A percentile compares a stretch with the other conserved stretches of the same genome.
phyloP scores from a whole-genome alignment of 2,329 filamentous ascomycete genomes.

The Monosporascus sp. region DNA sequence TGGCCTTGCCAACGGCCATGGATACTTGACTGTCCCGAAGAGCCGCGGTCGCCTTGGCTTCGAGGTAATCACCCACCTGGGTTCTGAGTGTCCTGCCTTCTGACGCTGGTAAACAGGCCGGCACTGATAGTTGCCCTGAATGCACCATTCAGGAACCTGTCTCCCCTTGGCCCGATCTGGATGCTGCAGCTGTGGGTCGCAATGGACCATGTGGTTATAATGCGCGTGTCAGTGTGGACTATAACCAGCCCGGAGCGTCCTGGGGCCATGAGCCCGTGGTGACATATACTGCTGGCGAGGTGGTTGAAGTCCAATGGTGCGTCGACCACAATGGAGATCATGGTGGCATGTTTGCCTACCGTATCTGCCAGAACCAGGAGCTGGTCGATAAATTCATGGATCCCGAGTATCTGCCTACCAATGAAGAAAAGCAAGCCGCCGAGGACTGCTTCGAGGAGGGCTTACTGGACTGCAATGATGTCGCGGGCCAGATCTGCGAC shows the following conservation, averaged over 20 bases:
- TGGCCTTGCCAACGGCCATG: constrained; percentile 31
- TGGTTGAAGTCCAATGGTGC: constrained; percentile 48
- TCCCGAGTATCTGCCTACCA: constrained; percentile 40
- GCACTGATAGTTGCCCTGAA: constrained; percentile 46
- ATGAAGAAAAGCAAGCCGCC: constrained; percentile 46
- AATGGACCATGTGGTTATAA: constrained; percentile 50
- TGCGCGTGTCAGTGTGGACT: constrained; percentile 46
- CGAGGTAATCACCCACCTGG: constrained; percentile 26
- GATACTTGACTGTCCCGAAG: constrained; percentile 37
- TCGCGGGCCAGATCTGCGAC: constrained; percentile 41
- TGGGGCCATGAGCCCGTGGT: constrained; percentile 39
- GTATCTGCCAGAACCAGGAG: constrained; percentile 45
- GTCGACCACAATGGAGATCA: constrained; percentile 52
- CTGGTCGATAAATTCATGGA: constrained; percentile 45
- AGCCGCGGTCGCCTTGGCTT: constrained; percentile 39
- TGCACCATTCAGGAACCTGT: constrained; percentile 51
- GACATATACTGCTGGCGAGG: constrained; percentile 39
- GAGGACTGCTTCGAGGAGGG: constrained; percentile 47
- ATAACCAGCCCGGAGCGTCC: constrained; percentile 38
- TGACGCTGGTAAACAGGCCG: constrained; percentile 28
- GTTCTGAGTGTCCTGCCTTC: constrained; percentile 1
- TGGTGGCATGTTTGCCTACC: constrained; percentile 51
- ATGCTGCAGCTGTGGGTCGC: constrained; percentile 37
- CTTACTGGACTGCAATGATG: constrained; percentile 42
- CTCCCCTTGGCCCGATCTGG: constrained; percentile 41